phyloP scores from a whole-genome alignment of 331 rosid species.

The Rosa hybrid region DNA sequence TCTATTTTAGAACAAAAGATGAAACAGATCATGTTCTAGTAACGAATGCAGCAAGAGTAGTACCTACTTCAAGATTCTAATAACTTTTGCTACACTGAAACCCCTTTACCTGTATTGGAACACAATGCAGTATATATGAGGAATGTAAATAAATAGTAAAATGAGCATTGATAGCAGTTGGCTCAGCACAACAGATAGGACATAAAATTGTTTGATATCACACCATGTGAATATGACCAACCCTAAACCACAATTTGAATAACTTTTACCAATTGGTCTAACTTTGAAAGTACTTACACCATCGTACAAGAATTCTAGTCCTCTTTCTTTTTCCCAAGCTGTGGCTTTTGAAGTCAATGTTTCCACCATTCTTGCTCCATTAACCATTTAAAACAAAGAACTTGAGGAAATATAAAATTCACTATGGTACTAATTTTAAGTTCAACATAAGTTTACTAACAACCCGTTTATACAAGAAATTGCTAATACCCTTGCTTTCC shows the following conservation, averaged over 20 bases:
- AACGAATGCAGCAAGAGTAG: too few relatives aligned
- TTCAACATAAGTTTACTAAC: not conserved
- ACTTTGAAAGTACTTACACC: constrained; percentile 49
- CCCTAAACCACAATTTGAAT: not conserved
- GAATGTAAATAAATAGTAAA: too few relatives aligned
- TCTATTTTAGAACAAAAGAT: too few relatives aligned
- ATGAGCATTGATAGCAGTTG: too few relatives aligned
- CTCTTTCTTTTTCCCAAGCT: constrained; percentile 75
- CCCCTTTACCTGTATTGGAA: too few relatives aligned
- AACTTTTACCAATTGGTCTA: not conserved
- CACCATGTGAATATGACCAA: constrained; percentile 1
- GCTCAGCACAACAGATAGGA: too few relatives aligned
- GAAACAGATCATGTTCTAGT: too few relatives aligned
- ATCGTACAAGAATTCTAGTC: constrained; percentile 54
- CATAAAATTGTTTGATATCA: not conserved
- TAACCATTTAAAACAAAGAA: constrained; percentile 7
- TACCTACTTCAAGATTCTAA: too few relatives aligned
- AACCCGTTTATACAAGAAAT: not conserved
- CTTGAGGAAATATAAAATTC: not conserved
- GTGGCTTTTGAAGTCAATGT: constrained; percentile 53
- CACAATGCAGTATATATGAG: too few relatives aligned
- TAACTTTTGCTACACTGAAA: too few relatives aligned
- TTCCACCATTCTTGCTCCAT: constrained; percentile 62
- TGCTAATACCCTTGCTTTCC: not conserved
- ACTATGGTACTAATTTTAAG: too few relatives aligned